phyloP scores from a whole-genome alignment of 148 eudicot species.

The Silene conica region DNA sequence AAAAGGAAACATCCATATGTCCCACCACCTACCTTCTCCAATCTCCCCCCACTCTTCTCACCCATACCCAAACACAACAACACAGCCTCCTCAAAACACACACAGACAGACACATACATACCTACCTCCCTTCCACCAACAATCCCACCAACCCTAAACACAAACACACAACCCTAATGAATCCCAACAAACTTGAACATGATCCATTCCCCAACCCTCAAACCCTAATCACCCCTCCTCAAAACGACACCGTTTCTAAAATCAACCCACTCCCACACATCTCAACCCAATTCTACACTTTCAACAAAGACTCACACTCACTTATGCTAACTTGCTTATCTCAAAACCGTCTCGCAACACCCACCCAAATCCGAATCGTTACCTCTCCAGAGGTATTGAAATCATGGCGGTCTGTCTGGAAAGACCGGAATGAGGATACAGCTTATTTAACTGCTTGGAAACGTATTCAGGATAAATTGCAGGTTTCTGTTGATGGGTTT shows the following conservation, averaged over 20 bases:
- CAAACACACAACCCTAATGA: conserved; percentile 31
- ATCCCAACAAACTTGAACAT: conserved; percentile 58
- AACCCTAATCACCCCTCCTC: conserved; percentile 5
- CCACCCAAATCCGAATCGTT: conserved; percentile 66
- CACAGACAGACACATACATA: neutral
- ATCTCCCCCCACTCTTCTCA: too few relatives aligned
- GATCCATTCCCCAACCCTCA: conserved; percentile 35
- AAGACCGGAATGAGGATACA: conserved; percentile 90
- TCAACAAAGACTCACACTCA: conserved; percentile 61
- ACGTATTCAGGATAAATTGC: conserved; percentile 88
- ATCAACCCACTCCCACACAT: conserved; percentile 70
- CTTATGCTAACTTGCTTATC: conserved; percentile 61
- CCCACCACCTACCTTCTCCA: too few relatives aligned
- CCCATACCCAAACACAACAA: neutral
- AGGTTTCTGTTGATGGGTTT: conserved; percentile 43
- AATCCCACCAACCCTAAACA: too few relatives aligned
- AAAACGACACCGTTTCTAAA: conserved; percentile 1
- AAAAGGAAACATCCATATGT: too few relatives aligned
- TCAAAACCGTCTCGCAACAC: conserved; percentile 45
- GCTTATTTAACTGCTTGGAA: conserved; percentile 94
- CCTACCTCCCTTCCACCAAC: neutral
- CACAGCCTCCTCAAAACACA: neutral
- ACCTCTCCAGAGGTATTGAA: conserved; percentile 54
- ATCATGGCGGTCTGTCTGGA: conserved; percentile 91
- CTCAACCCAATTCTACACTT: conserved; percentile 83